phyloP scores from a whole-genome alignment of 257 asterid genomes.

The Osmanthus fragrans region DNA sequence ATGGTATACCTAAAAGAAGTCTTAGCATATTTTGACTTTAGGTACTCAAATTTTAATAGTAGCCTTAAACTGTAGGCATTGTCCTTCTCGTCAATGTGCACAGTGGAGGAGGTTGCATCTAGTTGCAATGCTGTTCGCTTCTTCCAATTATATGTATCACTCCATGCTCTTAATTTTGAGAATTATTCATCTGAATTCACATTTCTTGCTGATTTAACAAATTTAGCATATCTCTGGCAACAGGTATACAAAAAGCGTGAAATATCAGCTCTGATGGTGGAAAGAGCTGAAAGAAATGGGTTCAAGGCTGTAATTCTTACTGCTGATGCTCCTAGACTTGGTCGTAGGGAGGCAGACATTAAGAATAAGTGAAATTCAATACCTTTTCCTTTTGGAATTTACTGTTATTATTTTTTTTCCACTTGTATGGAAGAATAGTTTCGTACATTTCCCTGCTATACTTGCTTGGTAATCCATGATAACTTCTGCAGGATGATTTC shows the following conservation, averaged over 20 bases:
- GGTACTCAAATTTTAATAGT: neutral
- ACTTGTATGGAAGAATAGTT: neutral
- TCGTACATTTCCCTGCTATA: neutral
- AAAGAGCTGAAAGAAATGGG: slow-evolving; percentile 66
- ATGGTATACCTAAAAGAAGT: slow-evolving; percentile 42
- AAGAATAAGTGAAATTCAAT: slow-evolving; percentile 48
- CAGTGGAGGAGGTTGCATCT: slow-evolving; percentile 65
- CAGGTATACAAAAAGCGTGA: slow-evolving; percentile 59
- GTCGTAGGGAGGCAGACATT: slow-evolving; percentile 63
- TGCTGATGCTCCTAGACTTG: slow-evolving; percentile 59
- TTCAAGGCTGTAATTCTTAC: slow-evolving; percentile 65
- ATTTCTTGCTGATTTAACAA: neutral
- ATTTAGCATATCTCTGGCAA: neutral
- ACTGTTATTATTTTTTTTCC: neutral
- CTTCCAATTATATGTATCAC: slow-evolving; percentile 60
- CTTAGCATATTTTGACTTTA: neutral
- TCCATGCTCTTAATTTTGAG: neutral
- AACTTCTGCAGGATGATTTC: slow-evolving; percentile 51
- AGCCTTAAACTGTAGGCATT: slow-evolving; percentile 35
- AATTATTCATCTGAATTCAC: neutral
- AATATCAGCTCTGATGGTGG: slow-evolving; percentile 53
- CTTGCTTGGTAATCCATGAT: neutral
- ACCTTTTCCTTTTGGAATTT: neutral
- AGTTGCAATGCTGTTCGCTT: slow-evolving; percentile 68
- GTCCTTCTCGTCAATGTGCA: slow-evolving; percentile 55